Evolutionary conservation across 805 yeast genomes (phyloP).

Genomic region (Starmerella khaoyaiensis): DNA sequence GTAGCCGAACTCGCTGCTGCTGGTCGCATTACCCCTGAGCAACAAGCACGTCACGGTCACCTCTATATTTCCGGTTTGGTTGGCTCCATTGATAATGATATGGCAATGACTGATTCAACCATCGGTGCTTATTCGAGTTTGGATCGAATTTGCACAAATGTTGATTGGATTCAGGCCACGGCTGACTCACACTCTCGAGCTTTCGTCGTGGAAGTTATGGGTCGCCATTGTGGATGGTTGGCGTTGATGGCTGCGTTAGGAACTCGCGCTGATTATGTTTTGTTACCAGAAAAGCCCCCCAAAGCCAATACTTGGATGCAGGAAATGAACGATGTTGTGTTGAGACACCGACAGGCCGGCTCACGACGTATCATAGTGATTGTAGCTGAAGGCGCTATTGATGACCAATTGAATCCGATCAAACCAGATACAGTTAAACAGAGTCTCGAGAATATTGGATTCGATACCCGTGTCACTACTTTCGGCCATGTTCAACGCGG

Average conservation of each 20-base stretch:
- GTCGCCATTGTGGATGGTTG: conserved; percentile 98
- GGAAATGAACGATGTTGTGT: conserved; percentile 61
- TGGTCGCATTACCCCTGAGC: conserved; percentile 44
- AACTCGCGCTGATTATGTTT: conserved; percentile 86
- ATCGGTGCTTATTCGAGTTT: conserved; percentile 93
- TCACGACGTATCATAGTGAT: conserved; percentile 90
- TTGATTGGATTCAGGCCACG: conserved; percentile 94
- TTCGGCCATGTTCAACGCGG: conserved; percentile 98
- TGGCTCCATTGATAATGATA: conserved; percentile 95
- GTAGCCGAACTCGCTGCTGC: conserved; percentile 53
- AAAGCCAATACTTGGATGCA: conserved; percentile 60
- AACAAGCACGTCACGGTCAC: conserved; percentile 49
- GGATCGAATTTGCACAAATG: conserved; percentile 83
- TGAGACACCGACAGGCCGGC: conserved; percentile 72
- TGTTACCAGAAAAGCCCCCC: conserved; percentile 92
- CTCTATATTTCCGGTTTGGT: conserved; percentile 87
- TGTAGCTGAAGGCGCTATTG: conserved; percentile 97
- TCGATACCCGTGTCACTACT: conserved; percentile 90
- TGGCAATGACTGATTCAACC: conserved; percentile 93
- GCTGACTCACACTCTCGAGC: conserved; percentile 96
- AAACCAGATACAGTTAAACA: conserved; percentile 69
- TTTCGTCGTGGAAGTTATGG: conserved; percentile 97
- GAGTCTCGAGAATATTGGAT: conserved; percentile 68
- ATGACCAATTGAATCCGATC: conserved; percentile 65
- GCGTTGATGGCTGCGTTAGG: conserved; percentile 96